These are phyloP conservation scores for Daldinia caldariorum DNA, from an alignment of 495 filamentous ascomycete species.

Conservation along the genomic window DNA sequence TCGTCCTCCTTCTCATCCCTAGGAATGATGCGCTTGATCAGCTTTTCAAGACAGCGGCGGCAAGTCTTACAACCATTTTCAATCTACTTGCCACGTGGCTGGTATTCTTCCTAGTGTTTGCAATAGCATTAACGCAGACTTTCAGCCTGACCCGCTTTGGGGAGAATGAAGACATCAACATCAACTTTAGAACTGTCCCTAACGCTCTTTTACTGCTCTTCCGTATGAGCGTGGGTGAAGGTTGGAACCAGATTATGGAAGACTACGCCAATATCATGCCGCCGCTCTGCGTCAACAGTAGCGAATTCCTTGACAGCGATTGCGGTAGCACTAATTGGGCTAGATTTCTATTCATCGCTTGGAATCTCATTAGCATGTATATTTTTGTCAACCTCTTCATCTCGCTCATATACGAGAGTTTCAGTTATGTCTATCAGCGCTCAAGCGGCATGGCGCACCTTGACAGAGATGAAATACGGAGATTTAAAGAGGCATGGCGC, in stretches of 20 bases:
- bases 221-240: conserved; percentile 89
- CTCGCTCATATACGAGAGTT: conserved; percentile 98
- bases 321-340: conserved; percentile 93
- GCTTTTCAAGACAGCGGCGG: conserved; percentile 99
- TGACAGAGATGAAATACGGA: conserved; percentile 88
- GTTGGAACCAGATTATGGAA: conserved; percentile 97
- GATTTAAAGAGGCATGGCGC: conserved; percentile 99
- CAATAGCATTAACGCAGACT: conserved; percentile 94
- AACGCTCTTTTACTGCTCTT: conserved; percentile 95
- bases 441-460: conserved; percentile 86
- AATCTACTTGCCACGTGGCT: conserved; percentile 98
- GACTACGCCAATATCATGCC: conserved; percentile 83
- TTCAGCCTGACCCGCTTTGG: conserved; percentile 96
- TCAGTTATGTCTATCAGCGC: conserved; percentile 98
- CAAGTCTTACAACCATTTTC: conserved; percentile 86
- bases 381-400: conserved; percentile 99
- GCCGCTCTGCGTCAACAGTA: conserved; percentile 76
- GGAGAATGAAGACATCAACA: conserved; percentile 73
- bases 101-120: conserved; percentile 93
- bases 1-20: conserved; percentile 91
- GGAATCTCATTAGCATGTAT: conserved; percentile 99
- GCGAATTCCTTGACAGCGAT: conserved; percentile 82
- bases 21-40: conserved; percentile 98
- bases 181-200: conserved; percentile 94
- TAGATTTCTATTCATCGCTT: conserved; percentile 86